Percentiles rank a stretch among this genome's conserved stretches.
These are phyloP conservation scores for Monsonia emarginata DNA, from an alignment of 441 rosid genomes.

Conservation along the genomic window DNA sequence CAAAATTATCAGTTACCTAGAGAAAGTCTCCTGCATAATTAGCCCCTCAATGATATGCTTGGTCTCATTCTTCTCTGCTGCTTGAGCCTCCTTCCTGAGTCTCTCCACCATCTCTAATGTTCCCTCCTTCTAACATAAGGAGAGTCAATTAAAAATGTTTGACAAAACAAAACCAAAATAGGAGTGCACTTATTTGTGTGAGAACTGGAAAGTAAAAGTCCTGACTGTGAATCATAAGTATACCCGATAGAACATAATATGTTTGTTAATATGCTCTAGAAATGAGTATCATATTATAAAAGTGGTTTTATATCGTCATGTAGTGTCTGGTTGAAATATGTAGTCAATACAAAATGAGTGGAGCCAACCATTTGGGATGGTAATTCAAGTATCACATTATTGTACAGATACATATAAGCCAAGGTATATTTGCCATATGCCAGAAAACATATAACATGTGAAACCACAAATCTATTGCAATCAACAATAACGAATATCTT, in stretches of 20 bases:
- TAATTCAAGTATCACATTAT: background rate
- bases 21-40: slow-evolving; percentile 62
- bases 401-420: background rate
- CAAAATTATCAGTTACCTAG: slow-evolving; percentile 43
- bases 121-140: slow-evolving; percentile 20
- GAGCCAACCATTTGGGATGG: background rate
- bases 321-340: background rate
- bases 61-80: slow-evolving; percentile 33
- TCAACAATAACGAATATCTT: background rate
- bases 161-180: background rate
- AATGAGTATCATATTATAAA: background rate
- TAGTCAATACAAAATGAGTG: background rate
- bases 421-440: background rate
- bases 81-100: slow-evolving; percentile 24
- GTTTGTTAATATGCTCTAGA: background rate
- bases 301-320: background rate
- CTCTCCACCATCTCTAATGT: slow-evolving; percentile 11
- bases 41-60: slow-evolving; percentile 67
- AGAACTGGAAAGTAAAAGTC: background rate
- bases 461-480: background rate
- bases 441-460: background rate
- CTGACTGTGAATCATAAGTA: background rate
- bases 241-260: background rate
- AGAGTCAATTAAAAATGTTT: slow-evolving; percentile 12
- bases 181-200: background rate